Evolutionary conservation across 2,329 filamentous ascomycete species (phyloP).

Genomic region (Pseudocercospora crystallina): DNA sequence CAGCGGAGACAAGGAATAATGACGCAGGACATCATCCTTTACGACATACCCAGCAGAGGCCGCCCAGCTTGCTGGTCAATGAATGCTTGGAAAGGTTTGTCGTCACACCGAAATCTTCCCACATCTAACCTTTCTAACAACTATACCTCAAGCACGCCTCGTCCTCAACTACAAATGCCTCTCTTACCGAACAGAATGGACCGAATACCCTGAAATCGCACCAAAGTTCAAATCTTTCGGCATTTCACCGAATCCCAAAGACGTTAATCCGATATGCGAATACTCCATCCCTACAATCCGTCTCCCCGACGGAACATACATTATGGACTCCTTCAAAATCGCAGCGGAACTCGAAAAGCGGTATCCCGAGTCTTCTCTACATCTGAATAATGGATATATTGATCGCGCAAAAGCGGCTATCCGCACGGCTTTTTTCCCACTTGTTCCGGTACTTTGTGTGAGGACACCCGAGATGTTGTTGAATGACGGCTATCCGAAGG

Average conservation of each 20-base stretch:
- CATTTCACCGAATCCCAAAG: constrained; percentile 15
- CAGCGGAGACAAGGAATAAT: too few relatives aligned
- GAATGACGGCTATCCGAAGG: constrained; percentile 39
- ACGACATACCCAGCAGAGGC: constrained; percentile 14
- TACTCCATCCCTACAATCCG: constrained; percentile 19
- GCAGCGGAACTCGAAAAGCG: constrained; percentile 19
- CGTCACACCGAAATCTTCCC: constrained; percentile 34
- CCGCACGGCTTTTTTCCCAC: constrained; percentile 9
- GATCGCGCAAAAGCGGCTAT: constrained; percentile 6
- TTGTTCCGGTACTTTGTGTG: constrained; percentile 12
- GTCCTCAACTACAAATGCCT: constrained; percentile 25
- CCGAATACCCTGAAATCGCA: constrained; percentile 11
- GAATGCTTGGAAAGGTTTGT: constrained; percentile 64
- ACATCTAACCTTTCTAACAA: constrained; percentile 9
- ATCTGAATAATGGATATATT: constrained; percentile 14
- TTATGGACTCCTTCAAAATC: constrained; percentile 26
- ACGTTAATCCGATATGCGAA: not conserved
- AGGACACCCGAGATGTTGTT: constrained; percentile 18
- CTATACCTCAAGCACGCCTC: constrained; percentile 48
- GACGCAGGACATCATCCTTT: constrained; percentile 12
- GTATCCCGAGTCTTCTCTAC: constrained; percentile 18
- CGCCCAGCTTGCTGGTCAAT: constrained; percentile 58
- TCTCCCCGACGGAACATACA: constrained; percentile 13
- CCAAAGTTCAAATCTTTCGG: constrained; percentile 24
- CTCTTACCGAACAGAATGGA: constrained; percentile 20